Base-by-base conservation (phyloP, 169 alveolate species). In the Babesia bovis region DNA sequence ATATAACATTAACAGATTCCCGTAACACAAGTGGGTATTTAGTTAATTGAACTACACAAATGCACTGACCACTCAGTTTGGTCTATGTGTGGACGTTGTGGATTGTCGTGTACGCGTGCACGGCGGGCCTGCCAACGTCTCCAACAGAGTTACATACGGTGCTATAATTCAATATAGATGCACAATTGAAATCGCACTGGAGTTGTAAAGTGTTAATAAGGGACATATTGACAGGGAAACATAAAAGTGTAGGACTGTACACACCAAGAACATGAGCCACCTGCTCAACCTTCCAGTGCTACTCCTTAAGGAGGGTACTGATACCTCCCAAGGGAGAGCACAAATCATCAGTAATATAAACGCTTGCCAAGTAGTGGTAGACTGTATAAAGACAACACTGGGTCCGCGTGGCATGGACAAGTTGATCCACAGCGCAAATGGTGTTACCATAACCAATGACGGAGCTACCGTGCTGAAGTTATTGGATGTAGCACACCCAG, bases 331-430 rank as follows among this genome's bases (percentile, higher is more conserved):
- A 73, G 99, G 99, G 17, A 88, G 91, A 45, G 96, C 96, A 12
- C 98, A 96, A 89, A 96, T 97, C 47, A 83, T 95, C 67, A 90
- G 98, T 50, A 97, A 96, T 81, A 96, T 96, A 66, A 95, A 94
- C 56, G 99, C 99, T 26, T 94, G 98, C 67, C 95, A 91, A 66
- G 96, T 96, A 21, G 86, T 95, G 21, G 98, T 93, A 10, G 98
- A 96, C 66, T 94, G 95, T 33, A 94, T 96, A 52, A 93, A 88
- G 76, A 94, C 98, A 5, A 96, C 99, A 4, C 87, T 96, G 32
- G 99, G 99, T 4, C 99, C 99, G 6, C 79, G 98, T 45, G 99
- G 99, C 55, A 96, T 96, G 99, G 99, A 97, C 84, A 97, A 97
- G 81, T 85, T 97, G 83, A 96, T 97, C 6, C 96, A 96, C 57